Evolutionary conservation across 495 filamentous ascomycete species (phyloP), one percentile per base, ranked within the genome.

Genomic region (Annulohypoxylon nitens): DNA sequence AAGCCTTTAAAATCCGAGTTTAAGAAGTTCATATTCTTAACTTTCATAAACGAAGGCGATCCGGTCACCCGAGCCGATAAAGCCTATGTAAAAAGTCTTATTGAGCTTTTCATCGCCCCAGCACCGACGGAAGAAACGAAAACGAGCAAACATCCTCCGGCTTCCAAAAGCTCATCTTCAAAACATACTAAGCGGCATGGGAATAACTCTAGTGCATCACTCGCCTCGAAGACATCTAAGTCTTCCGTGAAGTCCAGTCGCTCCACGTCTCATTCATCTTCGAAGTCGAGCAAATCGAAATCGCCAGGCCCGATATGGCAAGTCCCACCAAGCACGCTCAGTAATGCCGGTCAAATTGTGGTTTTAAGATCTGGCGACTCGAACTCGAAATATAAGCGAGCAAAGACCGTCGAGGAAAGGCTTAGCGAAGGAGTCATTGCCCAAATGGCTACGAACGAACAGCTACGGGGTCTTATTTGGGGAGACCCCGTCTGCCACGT

Each of bases 41-140:
- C 87, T 16, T 93, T 97, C 75, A 81, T 94, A 69, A 97, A 96
- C 75, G 93, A 97, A 73, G 93, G 93, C 3, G 93, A 97, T 69
- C 93, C 92, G 0, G 92, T 97, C 0, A 81, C 89, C 1, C 80
- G 93, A 18, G 93, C 93, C 0, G 93, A 95, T 74, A 92, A 88
- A 78, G 86, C 87, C 0, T 94, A 94, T 70, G 84, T 95, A 9
- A 83, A 86, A 48, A 90, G 88, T 14, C 83, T 97, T 26, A 81
- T 94, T 9, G 89, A 91, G 65, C 84, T 96, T 1, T 93, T 92
- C 73, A 83, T 88, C 2, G 80, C 84, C 0, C 90, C 93, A 0
- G 83, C 88, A 0, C 92, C 93, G 0, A 75, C 67, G 1, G 72
- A 79, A 4, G 7, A 47, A 47, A 6, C 26, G 26, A 75, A 69